A percentile compares a stretch with the other conserved stretches of the same genome.
Evolutionary conservation across 441 rosid species (phyloP).

Genomic region (Croton laevigatus): DNA sequence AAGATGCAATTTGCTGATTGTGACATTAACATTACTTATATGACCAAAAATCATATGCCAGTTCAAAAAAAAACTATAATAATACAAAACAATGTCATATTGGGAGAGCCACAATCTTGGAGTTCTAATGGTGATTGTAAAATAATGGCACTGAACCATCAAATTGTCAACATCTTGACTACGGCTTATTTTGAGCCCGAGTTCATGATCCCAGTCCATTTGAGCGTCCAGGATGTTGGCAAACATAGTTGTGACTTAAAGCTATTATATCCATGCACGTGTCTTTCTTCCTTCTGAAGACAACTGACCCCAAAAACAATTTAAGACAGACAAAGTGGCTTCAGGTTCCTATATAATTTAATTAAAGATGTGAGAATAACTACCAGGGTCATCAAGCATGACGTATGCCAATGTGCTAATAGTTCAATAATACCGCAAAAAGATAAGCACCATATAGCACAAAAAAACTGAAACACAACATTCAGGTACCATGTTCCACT

Average conservation of each 20-base stretch:
- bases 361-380: background rate
- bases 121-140: background rate
- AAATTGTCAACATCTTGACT: background rate
- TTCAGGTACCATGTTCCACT: background rate
- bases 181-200: background rate
- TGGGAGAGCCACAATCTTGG: too few relatives aligned
- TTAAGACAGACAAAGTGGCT: background rate
- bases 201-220: background rate
- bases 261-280: background rate
- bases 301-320: background rate
- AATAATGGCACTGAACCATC: constrained; percentile 4
- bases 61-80: background rate
- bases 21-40: background rate
- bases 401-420: background rate
- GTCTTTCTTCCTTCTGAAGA: background rate
- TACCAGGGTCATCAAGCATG: background rate
- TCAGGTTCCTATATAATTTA: background rate
- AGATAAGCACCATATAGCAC: background rate
- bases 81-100: background rate
- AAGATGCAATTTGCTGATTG: background rate
- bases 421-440: background rate
- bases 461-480: background rate
- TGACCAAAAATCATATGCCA: background rate
- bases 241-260: background rate
- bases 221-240: background rate